phyloP scores from a whole-genome alignment of 2,329 filamentous ascomycete species.

The Blumeriella jaapii region DNA sequence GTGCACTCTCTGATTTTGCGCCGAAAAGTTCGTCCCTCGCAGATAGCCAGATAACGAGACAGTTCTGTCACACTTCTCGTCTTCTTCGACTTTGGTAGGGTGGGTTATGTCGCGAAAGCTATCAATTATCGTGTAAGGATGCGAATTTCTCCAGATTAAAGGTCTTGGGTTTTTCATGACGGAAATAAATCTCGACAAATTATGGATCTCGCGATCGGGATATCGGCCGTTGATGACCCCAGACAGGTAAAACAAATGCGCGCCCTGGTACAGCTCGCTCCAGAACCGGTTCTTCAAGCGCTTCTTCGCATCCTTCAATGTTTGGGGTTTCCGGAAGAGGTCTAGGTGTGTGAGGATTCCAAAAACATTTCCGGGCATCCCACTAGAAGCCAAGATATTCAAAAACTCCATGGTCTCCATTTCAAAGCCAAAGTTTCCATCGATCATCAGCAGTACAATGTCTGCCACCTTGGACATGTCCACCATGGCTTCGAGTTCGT shows the following conservation, averaged over 20 bases:
- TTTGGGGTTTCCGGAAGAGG: constrained; percentile 86
- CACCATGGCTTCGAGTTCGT: constrained; percentile 92
- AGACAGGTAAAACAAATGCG: constrained; percentile 92
- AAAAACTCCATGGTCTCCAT: constrained; percentile 99
- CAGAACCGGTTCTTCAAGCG: constrained; percentile 89
- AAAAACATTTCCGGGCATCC: constrained; percentile 98
- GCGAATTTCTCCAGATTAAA: constrained; percentile 91
- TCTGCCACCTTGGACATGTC: constrained; percentile 96
- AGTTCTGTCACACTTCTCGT: constrained; percentile 81
- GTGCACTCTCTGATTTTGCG: constrained; percentile 76
- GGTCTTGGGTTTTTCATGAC: constrained; percentile 99
- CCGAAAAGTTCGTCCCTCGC: constrained; percentile 85
- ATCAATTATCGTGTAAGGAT: constrained; percentile 88
- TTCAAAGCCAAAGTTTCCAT: constrained; percentile 97
- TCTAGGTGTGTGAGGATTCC: constrained; percentile 94
- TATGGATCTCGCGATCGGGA: constrained; percentile 92
- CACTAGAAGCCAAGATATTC: constrained; percentile 82
- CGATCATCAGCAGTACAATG: constrained; percentile 95
- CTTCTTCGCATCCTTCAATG: constrained; percentile 90
- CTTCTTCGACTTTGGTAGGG: constrained; percentile 78
- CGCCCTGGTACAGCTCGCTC: constrained; percentile 93
- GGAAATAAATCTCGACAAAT: constrained; percentile 85
- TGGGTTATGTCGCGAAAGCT: constrained; percentile 93
- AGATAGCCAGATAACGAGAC: constrained; percentile 89
- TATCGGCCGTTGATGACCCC: constrained; percentile 96